Conservation (phyloP, 495 filamentous ascomycete genomes). For the Penicillium fimorum region DNA sequence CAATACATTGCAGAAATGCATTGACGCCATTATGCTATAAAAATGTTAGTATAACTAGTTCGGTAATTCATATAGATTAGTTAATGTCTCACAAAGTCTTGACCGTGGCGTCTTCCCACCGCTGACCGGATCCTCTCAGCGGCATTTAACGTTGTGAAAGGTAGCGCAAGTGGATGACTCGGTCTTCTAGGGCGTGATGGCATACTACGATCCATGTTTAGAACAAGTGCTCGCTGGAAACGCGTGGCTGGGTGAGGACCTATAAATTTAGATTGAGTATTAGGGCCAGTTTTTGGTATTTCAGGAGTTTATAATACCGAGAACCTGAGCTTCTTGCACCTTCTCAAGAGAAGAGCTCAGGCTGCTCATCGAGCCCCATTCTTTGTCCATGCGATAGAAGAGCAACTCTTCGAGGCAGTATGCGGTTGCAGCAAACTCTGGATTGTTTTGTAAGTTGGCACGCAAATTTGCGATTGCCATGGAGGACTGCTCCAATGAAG, state of each 20-base stretch:
- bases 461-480: slow-evolving; percentile 5
- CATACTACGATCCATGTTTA: not conserved
- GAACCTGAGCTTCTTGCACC: slow-evolving; percentile 8
- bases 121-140: slow-evolving; percentile 1
- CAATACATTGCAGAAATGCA: not conserved
- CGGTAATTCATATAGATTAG: not conserved
- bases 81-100: not conserved
- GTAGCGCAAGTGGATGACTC: not conserved
- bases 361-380: slow-evolving; percentile 7
- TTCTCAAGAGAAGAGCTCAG: slow-evolving; percentile 11
- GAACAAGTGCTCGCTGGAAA: slow-evolving; percentile 3
- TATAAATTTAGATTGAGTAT: not conserved
- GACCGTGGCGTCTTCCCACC: not conserved
- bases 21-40: not conserved
- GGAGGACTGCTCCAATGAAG: slow-evolving; percentile 17
- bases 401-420: slow-evolving; percentile 22
- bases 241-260: not conserved
- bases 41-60: not conserved
- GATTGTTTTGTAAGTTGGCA: not conserved
- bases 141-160: not conserved
- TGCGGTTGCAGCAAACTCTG: slow-evolving; percentile 4
- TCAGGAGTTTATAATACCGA: slow-evolving; percentile 6
- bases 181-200: not conserved
- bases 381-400: slow-evolving; percentile 17
- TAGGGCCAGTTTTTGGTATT: not conserved